Percentiles rank a stretch among this genome's conserved stretches.
Conservation (phyloP, 208 protist genomes). For the Trypanosoma avium region DNA sequence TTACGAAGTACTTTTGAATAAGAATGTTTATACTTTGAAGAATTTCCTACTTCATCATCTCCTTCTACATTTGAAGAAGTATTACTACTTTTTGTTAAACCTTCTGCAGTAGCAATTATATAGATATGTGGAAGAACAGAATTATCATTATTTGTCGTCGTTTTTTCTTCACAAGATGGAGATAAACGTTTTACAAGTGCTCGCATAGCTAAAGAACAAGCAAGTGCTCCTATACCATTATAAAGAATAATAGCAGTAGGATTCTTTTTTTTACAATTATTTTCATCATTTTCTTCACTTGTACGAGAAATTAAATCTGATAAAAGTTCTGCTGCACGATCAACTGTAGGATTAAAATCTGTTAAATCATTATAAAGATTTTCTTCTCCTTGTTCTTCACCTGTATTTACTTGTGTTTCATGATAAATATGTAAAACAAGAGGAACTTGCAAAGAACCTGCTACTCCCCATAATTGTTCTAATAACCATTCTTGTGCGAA, state of each 20-base stretch:
- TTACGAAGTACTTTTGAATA: slow-evolving; percentile 16
- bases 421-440: slow-evolving; percentile 62
- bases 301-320: slow-evolving; percentile 36
- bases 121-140: slow-evolving; percentile 31
- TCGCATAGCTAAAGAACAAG: slow-evolving; percentile 48
- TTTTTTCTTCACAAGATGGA: background rate
- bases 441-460: slow-evolving; percentile 45
- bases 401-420: background rate
- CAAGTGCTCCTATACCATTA: slow-evolving; percentile 48
- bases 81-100: slow-evolving; percentile 26
- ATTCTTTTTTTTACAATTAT: slow-evolving; percentile 6
- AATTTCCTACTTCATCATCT: background rate
- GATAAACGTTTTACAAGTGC: slow-evolving; percentile 32
- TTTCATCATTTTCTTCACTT: background rate
- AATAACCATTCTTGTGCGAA: slow-evolving; percentile 76
- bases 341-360: slow-evolving; percentile 23
- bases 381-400: slow-evolving; percentile 8
- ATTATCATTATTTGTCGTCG: background rate
- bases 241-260: slow-evolving; percentile 64
- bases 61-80: background rate
- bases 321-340: slow-evolving; percentile 59
- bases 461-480: slow-evolving; percentile 43
- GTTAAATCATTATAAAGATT: slow-evolving; percentile 1
- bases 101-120: slow-evolving; percentile 57
- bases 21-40: background rate